These are phyloP conservation scores for Quercus phellos DNA, from an alignment of 331 rosid species.

Conservation along the genomic window DNA sequence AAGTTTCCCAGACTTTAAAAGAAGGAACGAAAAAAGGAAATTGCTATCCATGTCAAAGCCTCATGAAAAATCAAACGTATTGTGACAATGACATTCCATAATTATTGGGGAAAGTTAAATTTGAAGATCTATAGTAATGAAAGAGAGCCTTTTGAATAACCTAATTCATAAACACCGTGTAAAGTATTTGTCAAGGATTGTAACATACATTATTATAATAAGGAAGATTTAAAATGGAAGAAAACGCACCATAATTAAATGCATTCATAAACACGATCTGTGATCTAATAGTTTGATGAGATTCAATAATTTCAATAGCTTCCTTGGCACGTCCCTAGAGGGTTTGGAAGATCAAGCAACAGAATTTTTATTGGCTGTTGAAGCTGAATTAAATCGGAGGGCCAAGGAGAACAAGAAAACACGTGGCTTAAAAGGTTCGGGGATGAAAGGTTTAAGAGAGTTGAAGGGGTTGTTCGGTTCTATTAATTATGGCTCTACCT, in stretches of 20 bases:
- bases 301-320: too few species aligned
- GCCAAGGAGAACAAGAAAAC: too few species aligned
- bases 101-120: neutral
- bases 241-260: neutral
- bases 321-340: too few species aligned
- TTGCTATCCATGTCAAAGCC: neutral
- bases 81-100: neutral
- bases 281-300: neutral
- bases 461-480: too few species aligned
- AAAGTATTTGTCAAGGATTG: neutral
- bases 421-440: too few species aligned
- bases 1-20: neutral
- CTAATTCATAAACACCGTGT: neutral
- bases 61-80: neutral
- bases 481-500: too few species aligned
- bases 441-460: too few species aligned
- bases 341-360: too few species aligned
- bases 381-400: too few species aligned
- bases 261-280: neutral
- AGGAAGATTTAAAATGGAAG: neutral
- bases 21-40: neutral
- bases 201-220: neutral
- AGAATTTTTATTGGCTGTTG: too few species aligned
- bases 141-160: neutral
- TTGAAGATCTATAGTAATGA: neutral